A percentile compares a stretch with the other conserved stretches of the same genome.
These are phyloP conservation scores for Solanum pennellii DNA, from an alignment of 257 asterid genomes.

Conservation along the genomic window DNA sequence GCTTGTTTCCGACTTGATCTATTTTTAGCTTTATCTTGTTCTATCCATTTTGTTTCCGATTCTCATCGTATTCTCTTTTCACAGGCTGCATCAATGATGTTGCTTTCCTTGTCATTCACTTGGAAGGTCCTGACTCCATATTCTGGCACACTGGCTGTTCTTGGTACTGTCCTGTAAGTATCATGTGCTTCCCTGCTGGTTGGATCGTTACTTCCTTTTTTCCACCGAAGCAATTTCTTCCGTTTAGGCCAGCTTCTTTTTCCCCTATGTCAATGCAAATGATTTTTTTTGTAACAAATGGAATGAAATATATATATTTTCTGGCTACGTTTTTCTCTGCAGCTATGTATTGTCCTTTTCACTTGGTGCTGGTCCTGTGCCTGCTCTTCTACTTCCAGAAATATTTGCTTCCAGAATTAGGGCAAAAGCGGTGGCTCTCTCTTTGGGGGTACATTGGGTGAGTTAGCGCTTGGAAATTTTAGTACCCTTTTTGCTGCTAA, in stretches of 20 bases:
- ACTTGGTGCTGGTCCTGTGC: constrained; percentile 99
- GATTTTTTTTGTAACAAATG: background rate
- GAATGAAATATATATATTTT: background rate
- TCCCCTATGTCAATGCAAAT: background rate
- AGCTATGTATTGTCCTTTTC: constrained; percentile 86
- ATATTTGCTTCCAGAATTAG: constrained; percentile 81
- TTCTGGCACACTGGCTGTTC: constrained; percentile 72
- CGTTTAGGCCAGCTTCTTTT: background rate
- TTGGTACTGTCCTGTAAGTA: constrained; percentile 84
- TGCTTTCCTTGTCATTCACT: constrained; percentile 66
- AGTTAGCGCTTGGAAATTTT: constrained; percentile 7
- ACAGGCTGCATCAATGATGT: constrained; percentile 88
- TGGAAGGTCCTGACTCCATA: constrained; percentile 81
- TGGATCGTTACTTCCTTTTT: background rate
- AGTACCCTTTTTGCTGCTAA: background rate
- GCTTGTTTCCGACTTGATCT: background rate
- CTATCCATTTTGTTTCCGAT: background rate
- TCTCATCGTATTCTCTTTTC: background rate
- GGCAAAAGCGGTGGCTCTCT: constrained; percentile 91
- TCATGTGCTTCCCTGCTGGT: background rate
- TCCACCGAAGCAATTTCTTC: background rate
- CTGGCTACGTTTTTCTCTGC: background rate
- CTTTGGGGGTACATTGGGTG: constrained; percentile 94
- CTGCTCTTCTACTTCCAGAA: constrained; percentile 94
- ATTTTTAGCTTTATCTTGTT: background rate